Evolutionary conservation across 345 rosid species (phyloP).

Genomic region (Eucalyptus viminalis): DNA sequence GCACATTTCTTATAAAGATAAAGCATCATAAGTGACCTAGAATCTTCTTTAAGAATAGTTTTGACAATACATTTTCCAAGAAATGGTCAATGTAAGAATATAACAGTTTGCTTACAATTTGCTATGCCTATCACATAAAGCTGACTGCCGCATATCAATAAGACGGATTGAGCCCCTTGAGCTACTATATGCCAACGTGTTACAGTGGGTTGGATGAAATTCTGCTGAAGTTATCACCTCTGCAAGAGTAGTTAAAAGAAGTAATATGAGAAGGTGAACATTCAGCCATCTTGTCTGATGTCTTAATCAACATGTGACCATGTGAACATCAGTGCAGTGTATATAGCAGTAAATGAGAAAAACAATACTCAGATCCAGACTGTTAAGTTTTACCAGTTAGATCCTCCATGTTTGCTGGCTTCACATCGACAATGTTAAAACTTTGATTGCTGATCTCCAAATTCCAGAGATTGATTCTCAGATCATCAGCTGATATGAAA

Average conservation of each 20-base stretch:
- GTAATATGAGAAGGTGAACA: not conserved
- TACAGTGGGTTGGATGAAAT: slow-evolving; percentile 93
- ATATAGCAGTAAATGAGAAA: not conserved
- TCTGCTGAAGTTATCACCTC: slow-evolving; percentile 99
- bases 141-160: slow-evolving; percentile 96
- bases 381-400: slow-evolving; percentile 25
- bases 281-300: not conserved
- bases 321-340: not conserved
- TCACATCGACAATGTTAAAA: slow-evolving; percentile 49
- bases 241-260: slow-evolving; percentile 14
- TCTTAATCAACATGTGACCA: not conserved
- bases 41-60: not conserved
- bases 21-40: not conserved
- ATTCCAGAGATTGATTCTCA: slow-evolving; percentile 57
- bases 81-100: not conserved
- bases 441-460: slow-evolving; percentile 59
- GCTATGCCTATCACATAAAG: slow-evolving; percentile 86
- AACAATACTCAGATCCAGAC: not conserved
- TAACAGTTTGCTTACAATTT: slow-evolving; percentile 51
- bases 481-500: slow-evolving; percentile 56
- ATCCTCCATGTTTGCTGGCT: slow-evolving; percentile 58
- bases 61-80: not conserved
- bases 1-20: not conserved
- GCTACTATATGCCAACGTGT: slow-evolving; percentile 92
- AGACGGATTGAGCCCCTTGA: slow-evolving; percentile 97